Conservation (phyloP, 2,329 filamentous ascomycete genomes). For the Paecilomyces sp. region DNA sequence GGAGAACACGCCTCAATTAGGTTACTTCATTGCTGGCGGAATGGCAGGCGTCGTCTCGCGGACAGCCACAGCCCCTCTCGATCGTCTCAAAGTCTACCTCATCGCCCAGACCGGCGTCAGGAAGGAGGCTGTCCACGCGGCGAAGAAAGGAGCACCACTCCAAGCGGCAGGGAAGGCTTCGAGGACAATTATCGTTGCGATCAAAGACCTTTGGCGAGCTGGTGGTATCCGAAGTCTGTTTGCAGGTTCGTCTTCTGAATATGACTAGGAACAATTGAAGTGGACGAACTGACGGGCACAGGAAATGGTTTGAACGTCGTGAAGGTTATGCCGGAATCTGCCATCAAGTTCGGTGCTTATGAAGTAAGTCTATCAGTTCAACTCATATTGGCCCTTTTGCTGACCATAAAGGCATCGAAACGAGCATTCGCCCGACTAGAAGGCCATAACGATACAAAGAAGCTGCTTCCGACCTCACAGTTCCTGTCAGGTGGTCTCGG, state of each 20-base stretch:
- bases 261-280: not conserved
- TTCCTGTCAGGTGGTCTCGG: constrained; percentile 86
- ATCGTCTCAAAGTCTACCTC: constrained; percentile 94
- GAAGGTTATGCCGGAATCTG: constrained; percentile 98
- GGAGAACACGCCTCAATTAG: constrained; percentile 49
- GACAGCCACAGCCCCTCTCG: constrained; percentile 90
- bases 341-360: constrained; percentile 96
- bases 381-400: not conserved
- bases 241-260: constrained; percentile 60
- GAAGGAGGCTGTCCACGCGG: constrained; percentile 54
- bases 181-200: constrained; percentile 64
- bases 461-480: constrained; percentile 76
- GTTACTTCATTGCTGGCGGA: constrained; percentile 95
- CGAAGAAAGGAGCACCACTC: constrained; percentile 62
- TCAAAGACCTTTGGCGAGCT: constrained; percentile 72
- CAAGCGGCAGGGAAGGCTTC: constrained; percentile 59
- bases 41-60: constrained; percentile 90
- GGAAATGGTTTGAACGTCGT: constrained; percentile 94
- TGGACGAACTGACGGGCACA: constrained; percentile 31
- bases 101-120: constrained; percentile 75
- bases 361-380: constrained; percentile 48
- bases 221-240: constrained; percentile 87
- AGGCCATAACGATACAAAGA: constrained; percentile 73
- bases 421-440: constrained; percentile 77
- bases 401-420: constrained; percentile 62